These are phyloP conservation scores for Malus hybrid DNA, from an alignment of 331 rosid genomes.

Conservation along the genomic window DNA sequence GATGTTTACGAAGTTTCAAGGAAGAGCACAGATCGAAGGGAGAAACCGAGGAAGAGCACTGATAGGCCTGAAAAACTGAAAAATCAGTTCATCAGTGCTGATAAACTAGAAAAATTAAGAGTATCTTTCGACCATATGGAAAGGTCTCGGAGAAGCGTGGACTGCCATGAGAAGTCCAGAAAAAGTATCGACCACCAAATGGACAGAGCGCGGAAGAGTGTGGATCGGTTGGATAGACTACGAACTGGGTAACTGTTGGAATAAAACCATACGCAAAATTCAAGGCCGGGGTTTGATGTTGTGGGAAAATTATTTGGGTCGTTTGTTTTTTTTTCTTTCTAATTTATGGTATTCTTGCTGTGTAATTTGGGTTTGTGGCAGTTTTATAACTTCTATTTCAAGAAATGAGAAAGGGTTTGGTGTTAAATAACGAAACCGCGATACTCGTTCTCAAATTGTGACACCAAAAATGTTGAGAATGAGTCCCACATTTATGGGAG, in stretches of 20 bases:
- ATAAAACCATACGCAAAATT: conserved; percentile 30
- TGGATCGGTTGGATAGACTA: conserved; percentile 80
- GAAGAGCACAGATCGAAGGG: conserved; percentile 87
- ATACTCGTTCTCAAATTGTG: not conserved
- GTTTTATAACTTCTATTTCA: conserved; percentile 36
- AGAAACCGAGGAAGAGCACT: conserved; percentile 86
- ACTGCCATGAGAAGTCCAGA: conserved; percentile 86
- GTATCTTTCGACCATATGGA: conserved; percentile 67
- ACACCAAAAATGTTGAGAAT: not conserved
- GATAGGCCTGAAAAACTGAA: conserved; percentile 74
- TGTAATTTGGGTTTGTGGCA: conserved; percentile 56
- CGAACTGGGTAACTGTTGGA: conserved; percentile 51
- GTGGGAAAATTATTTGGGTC: conserved; percentile 33
- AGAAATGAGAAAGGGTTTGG: conserved; percentile 41
- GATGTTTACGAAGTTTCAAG: conserved; percentile 67
- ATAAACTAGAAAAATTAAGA: conserved; percentile 72
- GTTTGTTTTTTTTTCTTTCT: not conserved
- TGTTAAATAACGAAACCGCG: too few species aligned
- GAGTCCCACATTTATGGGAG: too few species aligned
- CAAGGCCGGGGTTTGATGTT: conserved; percentile 44
- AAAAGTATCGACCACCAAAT: conserved; percentile 72
- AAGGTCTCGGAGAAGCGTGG: conserved; percentile 85
- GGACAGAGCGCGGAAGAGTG: conserved; percentile 85
- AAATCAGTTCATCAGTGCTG: conserved; percentile 48
- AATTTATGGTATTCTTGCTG: conserved; percentile 46